Evolutionary conservation across 2,329 filamentous ascomycete genomes (phyloP).

Genomic region (Stenocarpella maydis): DNA sequence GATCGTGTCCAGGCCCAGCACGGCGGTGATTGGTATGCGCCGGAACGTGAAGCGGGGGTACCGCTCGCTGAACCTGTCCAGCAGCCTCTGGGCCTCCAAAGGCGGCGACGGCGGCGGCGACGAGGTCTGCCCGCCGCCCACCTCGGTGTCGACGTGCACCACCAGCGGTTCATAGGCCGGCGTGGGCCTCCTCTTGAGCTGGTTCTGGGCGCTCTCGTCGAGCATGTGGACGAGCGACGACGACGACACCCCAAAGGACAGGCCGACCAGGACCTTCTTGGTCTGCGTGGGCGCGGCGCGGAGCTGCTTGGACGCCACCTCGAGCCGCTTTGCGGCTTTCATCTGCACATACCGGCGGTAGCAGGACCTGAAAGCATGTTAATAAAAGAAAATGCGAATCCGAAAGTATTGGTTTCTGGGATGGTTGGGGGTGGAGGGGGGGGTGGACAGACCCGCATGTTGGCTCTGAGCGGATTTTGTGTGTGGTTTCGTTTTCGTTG

Average conservation of each 20-base stretch:
- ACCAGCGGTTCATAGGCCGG: conserved; percentile 73
- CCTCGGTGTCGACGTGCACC: conserved; percentile 60
- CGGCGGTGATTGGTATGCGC: conserved; percentile 68
- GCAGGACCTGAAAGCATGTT: conserved; percentile 64
- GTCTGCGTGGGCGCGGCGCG: conserved; percentile 46
- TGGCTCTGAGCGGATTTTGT: conserved; percentile 65
- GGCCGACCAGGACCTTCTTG: conserved; percentile 72
- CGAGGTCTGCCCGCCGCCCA: conserved; percentile 46
- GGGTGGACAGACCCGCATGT: conserved; percentile 63
- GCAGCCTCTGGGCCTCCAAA: conserved; percentile 49
- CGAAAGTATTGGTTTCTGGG: neutral
- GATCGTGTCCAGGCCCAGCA: conserved; percentile 60
- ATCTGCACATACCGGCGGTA: conserved; percentile 79
- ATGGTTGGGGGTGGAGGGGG: too few species aligned
- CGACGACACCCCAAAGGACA: conserved; percentile 87
- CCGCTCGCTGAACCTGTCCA: conserved; percentile 60
- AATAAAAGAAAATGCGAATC: neutral
- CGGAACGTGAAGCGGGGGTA: conserved; percentile 75
- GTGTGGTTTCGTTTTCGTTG: conserved; percentile 55
- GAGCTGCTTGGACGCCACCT: conserved; percentile 59
- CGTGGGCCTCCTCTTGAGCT: conserved; percentile 70
- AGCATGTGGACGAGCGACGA: conserved; percentile 79
- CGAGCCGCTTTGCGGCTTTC: conserved; percentile 80
- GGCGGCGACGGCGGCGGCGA: conserved; percentile 45
- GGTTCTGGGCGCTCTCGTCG: conserved; percentile 71